phyloP scores from a whole-genome alignment of 2,329 filamentous ascomycete genomes.

The Cladosporium sp. region DNA sequence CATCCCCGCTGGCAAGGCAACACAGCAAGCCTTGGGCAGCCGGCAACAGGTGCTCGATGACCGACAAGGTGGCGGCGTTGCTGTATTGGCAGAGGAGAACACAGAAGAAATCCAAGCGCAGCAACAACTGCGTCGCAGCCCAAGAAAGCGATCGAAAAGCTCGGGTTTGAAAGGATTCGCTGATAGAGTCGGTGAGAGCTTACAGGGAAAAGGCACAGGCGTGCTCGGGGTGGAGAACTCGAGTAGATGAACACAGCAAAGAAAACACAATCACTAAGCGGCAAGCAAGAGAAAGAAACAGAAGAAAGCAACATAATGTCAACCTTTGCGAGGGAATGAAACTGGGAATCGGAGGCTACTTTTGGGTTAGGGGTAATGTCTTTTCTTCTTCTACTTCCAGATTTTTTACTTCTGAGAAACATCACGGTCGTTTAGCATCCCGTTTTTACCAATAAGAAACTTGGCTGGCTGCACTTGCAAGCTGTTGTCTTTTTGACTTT shows the following conservation, averaged over 20 bases:
- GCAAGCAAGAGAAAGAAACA: background rate
- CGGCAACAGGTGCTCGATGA: slow-evolving; percentile 40
- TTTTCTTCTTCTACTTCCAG: background rate
- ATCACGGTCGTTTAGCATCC: too few relatives aligned
- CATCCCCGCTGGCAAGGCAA: slow-evolving; percentile 34
- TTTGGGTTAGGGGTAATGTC: slow-evolving; percentile 4
- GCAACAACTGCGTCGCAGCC: slow-evolving; percentile 33
- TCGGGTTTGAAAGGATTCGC: slow-evolving; percentile 38
- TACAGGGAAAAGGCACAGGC: slow-evolving; percentile 42
- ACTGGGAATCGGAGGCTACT: background rate
- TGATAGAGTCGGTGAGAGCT: slow-evolving; percentile 42
- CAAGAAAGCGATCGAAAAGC: slow-evolving; percentile 34
- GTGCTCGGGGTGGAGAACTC: slow-evolving; percentile 41
- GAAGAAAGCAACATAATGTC: background rate
- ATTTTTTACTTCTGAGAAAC: too few relatives aligned
- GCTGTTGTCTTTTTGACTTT: too few relatives aligned
- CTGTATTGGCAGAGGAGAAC: slow-evolving; percentile 35
- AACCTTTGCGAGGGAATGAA: background rate
- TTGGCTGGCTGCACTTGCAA: too few relatives aligned
- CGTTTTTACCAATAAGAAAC: too few relatives aligned
- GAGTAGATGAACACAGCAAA: background rate
- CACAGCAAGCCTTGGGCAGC: slow-evolving; percentile 35
- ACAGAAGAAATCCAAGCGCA: slow-evolving; percentile 35
- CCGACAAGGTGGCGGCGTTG: slow-evolving; percentile 31
- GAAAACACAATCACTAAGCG: background rate